A percentile compares a stretch with the other conserved stretches of the same genome.
phyloP scores from a whole-genome alignment of 139 green algal genomes.

The Volvox africanus region DNA sequence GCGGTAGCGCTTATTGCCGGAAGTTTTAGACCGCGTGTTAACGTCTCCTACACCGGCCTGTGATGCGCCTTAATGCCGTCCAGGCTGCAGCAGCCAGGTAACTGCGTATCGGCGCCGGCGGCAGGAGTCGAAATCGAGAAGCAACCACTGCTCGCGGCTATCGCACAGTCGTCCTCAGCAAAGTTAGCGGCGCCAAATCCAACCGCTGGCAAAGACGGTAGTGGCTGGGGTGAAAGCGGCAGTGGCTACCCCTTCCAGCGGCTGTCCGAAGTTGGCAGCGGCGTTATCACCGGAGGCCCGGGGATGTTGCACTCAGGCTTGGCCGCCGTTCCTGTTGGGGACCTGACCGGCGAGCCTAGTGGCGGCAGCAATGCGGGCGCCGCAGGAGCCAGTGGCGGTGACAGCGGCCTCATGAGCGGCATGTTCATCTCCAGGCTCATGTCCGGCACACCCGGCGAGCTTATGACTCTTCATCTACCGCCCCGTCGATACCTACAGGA shows the following conservation, averaged over 20 bases:
- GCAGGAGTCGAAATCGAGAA: background rate
- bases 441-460: background rate
- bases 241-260: background rate
- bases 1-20: too few species aligned
- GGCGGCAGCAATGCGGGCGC: background rate
- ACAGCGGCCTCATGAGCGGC: background rate
- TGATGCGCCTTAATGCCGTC: too few species aligned
- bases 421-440: constrained; percentile 25
- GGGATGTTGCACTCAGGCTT: background rate
- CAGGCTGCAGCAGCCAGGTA: too few species aligned
- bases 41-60: too few species aligned
- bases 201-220: background rate
- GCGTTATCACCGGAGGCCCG: background rate
- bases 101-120: too few species aligned
- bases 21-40: too few species aligned
- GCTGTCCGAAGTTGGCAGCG: background rate
- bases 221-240: background rate
- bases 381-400: background rate
- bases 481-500: background rate
- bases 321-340: too few species aligned
- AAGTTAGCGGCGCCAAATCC: background rate
- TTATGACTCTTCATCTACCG: constrained; percentile 2
- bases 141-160: background rate
- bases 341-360: background rate
- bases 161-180: background rate